These are phyloP conservation scores for Phialophora macrospora DNA, from an alignment of 2,329 filamentous ascomycete species.

Conservation along the genomic window DNA sequence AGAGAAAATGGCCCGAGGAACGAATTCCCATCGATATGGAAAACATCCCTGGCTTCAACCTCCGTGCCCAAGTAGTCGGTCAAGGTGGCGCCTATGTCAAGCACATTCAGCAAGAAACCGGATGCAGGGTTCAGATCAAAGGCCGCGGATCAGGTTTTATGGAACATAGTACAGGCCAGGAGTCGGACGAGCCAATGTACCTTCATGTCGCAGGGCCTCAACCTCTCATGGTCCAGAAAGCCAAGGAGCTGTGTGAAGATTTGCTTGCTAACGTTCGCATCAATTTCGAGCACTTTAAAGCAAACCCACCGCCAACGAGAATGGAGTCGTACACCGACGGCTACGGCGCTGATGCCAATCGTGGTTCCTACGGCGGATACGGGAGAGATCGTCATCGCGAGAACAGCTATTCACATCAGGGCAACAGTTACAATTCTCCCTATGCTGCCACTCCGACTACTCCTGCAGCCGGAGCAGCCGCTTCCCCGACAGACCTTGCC, in stretches of 20 bases:
- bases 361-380: constrained; percentile 55
- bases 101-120: constrained; percentile 93
- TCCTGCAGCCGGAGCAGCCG: constrained; percentile 43
- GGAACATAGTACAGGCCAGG: constrained; percentile 81
- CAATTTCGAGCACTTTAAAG: constrained; percentile 91
- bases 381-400: constrained; percentile 54
- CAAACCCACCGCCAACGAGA: constrained; percentile 70
- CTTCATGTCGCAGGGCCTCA: constrained; percentile 95
- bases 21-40: constrained; percentile 90
- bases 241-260: constrained; percentile 87
- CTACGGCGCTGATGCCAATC: constrained; percentile 56
- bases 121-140: constrained; percentile 97
- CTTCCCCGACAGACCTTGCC: constrained; percentile 68
- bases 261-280: constrained; percentile 83
- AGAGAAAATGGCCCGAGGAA: constrained; percentile 99
- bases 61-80: constrained; percentile 94
- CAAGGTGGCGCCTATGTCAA: constrained; percentile 95
- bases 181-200: constrained; percentile 96
- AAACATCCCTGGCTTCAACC: constrained; percentile 89
- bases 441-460: constrained; percentile 40
- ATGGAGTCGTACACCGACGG: constrained; percentile 45
- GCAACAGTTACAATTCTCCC: constrained; percentile 47
- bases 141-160: constrained; percentile 93
- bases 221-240: constrained; percentile 79
- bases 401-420: constrained; percentile 49